Evolutionary conservation across 805 yeast species (phyloP).

Genomic region (Nakazawaea ernobii): DNA sequence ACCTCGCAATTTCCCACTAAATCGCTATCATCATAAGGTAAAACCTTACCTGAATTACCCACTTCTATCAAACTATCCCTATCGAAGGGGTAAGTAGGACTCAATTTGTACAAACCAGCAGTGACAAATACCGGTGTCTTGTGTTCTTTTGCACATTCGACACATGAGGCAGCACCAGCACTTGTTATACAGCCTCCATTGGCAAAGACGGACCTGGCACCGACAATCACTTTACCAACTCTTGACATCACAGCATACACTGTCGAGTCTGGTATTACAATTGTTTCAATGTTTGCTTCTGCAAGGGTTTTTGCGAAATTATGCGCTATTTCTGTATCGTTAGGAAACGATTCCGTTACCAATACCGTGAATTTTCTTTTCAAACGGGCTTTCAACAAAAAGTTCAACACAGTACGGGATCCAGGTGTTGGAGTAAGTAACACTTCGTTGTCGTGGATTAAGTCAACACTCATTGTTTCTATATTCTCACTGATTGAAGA

Average conservation of each 20-base stretch:
- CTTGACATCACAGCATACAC: conserved; percentile 95
- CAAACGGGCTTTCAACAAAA: conserved; percentile 76
- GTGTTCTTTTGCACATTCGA: conserved; percentile 93
- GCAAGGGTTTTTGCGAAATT: conserved; percentile 74
- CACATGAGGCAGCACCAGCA: conserved; percentile 88
- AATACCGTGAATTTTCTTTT: conserved; percentile 89
- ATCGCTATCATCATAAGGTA: conserved; percentile 65
- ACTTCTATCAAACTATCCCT: conserved; percentile 80
- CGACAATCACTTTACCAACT: conserved; percentile 93
- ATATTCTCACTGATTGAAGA: conserved; percentile 85
- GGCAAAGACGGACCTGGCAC: conserved; percentile 88
- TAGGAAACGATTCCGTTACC: conserved; percentile 90
- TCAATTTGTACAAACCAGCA: conserved; percentile 87
- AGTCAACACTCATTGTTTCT: conserved; percentile 84
- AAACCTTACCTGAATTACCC: conserved; percentile 88
- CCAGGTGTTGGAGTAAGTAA: conserved; percentile 91
- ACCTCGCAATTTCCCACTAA: conserved; percentile 72
- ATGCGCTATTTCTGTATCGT: conserved; percentile 73
- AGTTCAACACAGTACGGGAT: conserved; percentile 82
- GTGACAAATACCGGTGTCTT: conserved; percentile 95
- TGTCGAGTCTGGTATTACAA: conserved; percentile 88
- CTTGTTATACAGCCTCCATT: conserved; percentile 92
- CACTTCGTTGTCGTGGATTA: conserved; percentile 89
- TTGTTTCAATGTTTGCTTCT: conserved; percentile 81
- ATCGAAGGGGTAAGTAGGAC: conserved; percentile 90